Evolutionary conservation across 169 alveolate species (phyloP), one percentile per base, ranked within the genome.

Genomic region (Eimeria falciformis): DNA sequence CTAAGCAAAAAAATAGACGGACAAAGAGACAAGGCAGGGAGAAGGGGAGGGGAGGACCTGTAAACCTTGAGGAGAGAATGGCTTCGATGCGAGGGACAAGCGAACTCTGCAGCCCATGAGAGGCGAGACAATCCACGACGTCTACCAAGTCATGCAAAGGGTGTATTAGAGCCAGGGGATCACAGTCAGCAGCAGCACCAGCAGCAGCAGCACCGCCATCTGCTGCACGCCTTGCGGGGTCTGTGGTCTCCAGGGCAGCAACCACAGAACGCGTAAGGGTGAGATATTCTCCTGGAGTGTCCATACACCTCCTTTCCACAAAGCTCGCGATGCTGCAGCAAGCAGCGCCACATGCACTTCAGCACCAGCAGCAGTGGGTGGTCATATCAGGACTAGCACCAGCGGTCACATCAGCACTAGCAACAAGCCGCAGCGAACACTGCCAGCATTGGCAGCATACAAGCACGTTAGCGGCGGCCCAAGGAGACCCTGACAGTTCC

Each of bases 301-400:
- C 56, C 21, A 37, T 37, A 25, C 56, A 37, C 83, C 83, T 2
- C 83, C 58, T 18, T 12, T 71, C 83, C 11, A 71, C 83, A 43
- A 71, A 71, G 12, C 47, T 71, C 2, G 83, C 83, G 55, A 71
- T 37, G 58, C 83, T 71, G 83, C 83, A 71, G 83, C 62, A 71
- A 62, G 73, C 73, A 62, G 25, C 73, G 73, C 11, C n/a, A 29
- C 12, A 12, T 9, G 29, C 73, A 62, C 37, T 25, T 33, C 79
- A 68, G 79, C 79, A 29, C 47, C 7, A 68, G 79, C 79, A 68
- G 37, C 79, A 11, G 81, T 27, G 55, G 33, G 25, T 27, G 5
- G 23, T 33, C 45, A 37, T 6, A 69, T 21, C 75, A 2, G 17
- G 47, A 66, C 46, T 14, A 66, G 78, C 27, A 21, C 62, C 62